Evolutionary conservation across 805 yeast genomes (phyloP).

Genomic region (Cyberlindnera japonica): DNA sequence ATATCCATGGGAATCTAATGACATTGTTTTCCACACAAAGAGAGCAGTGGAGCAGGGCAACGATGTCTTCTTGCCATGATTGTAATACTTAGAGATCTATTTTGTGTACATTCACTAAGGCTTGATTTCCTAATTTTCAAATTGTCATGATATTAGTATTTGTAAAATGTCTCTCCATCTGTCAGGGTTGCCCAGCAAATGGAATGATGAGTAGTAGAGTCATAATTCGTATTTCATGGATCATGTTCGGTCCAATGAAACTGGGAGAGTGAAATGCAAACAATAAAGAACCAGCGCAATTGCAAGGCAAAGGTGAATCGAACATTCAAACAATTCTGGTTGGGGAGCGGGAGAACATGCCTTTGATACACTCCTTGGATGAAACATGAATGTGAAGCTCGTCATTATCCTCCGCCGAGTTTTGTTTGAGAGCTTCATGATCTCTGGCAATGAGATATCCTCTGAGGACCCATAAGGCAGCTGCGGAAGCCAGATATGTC

Average conservation of each 20-base stretch:
- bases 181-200: too few species aligned
- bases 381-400: slow-evolving; percentile 24
- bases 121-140: too few species aligned
- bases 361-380: background rate
- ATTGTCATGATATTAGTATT: too few species aligned
- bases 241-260: too few species aligned
- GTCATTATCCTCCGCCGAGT: slow-evolving; percentile 27
- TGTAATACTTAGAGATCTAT: too few species aligned
- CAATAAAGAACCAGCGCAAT: too few species aligned
- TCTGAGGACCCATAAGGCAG: slow-evolving; percentile 42
- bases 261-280: too few species aligned
- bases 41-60: slow-evolving; percentile 74
- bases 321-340: slow-evolving; percentile 14
- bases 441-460: slow-evolving; percentile 57
- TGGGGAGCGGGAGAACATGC: slow-evolving; percentile 13
- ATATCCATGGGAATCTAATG: slow-evolving; percentile 81
- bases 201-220: too few species aligned
- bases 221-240: background rate
- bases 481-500: slow-evolving; percentile 44
- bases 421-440: slow-evolving; percentile 24
- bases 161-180: too few species aligned
- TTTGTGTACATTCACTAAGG: too few species aligned
- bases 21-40: slow-evolving; percentile 68
- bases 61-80: slow-evolving; percentile 41
- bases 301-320: too few species aligned